Conservation (phyloP, 305 asterid species). For the Solanum hybrid region DNA sequence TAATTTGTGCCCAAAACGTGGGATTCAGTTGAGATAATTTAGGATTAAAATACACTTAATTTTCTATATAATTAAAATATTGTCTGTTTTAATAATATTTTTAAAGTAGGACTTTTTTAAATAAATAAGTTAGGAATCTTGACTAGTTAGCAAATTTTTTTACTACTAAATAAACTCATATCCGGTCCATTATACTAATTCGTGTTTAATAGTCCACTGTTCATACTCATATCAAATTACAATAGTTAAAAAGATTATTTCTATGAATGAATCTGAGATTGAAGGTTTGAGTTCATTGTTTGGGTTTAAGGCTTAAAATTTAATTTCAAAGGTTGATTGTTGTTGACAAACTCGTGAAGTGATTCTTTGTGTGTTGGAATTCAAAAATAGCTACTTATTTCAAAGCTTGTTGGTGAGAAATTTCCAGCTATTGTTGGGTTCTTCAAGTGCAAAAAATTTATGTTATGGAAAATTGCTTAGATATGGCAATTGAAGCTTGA, state of each 20-base stretch:
- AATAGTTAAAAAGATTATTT: background rate
- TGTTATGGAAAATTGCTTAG: background rate
- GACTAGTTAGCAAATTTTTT: background rate
- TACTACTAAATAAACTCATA: background rate
- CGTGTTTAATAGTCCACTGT: background rate
- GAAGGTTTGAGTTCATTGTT: background rate
- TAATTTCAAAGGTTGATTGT: background rate
- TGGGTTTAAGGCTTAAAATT: background rate
- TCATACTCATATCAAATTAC: background rate
- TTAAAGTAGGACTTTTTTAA: background rate
- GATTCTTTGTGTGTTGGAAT: background rate
- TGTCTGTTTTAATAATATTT: background rate
- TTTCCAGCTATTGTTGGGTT: background rate
- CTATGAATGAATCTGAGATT: background rate
- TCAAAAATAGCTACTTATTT: background rate
- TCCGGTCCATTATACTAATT: background rate
- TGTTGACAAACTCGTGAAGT: background rate
- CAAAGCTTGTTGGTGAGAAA: background rate
- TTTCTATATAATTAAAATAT: too few relatives aligned
- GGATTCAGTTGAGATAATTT: background rate
- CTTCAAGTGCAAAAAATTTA: background rate
- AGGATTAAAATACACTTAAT: background rate
- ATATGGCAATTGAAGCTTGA: background rate
- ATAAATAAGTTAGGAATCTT: background rate
- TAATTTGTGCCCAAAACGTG: background rate